Percentiles rank a stretch among this genome's conserved stretches.
Conservation (phyloP, 192 early-diverging fungal genomes). For the Mortierella alpina region DNA sequence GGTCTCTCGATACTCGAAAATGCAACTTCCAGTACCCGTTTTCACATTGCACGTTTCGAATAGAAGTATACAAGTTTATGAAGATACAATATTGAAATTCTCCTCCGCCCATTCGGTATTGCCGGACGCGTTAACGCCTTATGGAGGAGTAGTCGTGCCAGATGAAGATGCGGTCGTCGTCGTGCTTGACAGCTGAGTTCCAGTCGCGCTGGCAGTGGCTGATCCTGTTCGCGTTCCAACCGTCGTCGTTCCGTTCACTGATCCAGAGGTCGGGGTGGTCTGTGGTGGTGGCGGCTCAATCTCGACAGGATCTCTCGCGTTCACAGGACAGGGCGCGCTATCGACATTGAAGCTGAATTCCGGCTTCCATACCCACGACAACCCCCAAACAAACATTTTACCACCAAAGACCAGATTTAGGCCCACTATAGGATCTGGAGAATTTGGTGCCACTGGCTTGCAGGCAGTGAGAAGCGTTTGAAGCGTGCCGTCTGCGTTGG, state of each 20-base stretch:
- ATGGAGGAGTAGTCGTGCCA: neutral
- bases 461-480: conserved; percentile 26
- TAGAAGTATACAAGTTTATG: neutral
- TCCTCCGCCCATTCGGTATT: neutral
- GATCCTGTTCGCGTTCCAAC: neutral
- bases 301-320: conserved; percentile 12
- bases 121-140: too few relatives aligned
- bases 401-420: conserved; percentile 40
- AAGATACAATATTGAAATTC: neutral
- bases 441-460: neutral
- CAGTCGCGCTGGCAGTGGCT: neutral
- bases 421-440: neutral
- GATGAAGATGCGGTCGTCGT: neutral
- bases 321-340: conserved; percentile 30
- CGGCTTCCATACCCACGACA: conserved; percentile 45
- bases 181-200: neutral
- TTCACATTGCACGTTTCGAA: neutral
- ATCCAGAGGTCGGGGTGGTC: neutral
- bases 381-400: conserved; percentile 32
- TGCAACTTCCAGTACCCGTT: too few relatives aligned
- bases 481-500: conserved; percentile 36
- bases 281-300: neutral
- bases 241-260: neutral
- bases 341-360: conserved; percentile 49
- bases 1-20: too few relatives aligned